These are phyloP conservation scores for Ampelomyces quisqualis DNA, from an alignment of 2,329 filamentous ascomycete genomes.

Conservation along the genomic window DNA sequence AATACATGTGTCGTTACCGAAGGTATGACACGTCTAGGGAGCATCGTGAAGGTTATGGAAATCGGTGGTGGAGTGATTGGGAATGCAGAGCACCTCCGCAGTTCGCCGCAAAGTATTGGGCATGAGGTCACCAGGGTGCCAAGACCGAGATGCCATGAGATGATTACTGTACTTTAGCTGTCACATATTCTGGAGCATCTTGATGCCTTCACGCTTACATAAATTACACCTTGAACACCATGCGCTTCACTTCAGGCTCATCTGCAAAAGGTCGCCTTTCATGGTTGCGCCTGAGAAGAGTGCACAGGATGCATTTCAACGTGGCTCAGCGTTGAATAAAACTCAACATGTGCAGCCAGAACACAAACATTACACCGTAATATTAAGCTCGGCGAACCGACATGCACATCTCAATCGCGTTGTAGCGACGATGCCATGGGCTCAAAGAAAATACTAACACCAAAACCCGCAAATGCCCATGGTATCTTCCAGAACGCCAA, in stretches of 20 bases:
- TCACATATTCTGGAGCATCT: background rate
- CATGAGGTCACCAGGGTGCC: slow-evolving; percentile 34
- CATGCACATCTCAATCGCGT: background rate
- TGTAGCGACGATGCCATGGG: background rate
- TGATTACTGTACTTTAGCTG: too few relatives aligned
- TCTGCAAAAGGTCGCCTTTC: too few relatives aligned
- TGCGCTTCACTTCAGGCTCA: too few relatives aligned
- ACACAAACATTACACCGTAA: background rate
- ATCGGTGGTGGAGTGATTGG: slow-evolving; percentile 16
- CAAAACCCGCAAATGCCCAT: slow-evolving; percentile 6
- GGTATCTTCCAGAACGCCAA: slow-evolving; percentile 22
- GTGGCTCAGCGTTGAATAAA: too few relatives aligned
- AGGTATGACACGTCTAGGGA: slow-evolving; percentile 42
- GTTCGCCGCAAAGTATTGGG: slow-evolving; percentile 27
- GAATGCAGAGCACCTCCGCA: slow-evolving; percentile 21
- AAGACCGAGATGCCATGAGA: slow-evolving; percentile 17
- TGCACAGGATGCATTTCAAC: too few relatives aligned
- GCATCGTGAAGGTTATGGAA: slow-evolving; percentile 32
- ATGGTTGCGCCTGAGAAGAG: too few relatives aligned
- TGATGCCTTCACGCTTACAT: too few relatives aligned
- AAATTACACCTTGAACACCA: too few relatives aligned
- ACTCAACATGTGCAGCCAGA: too few relatives aligned
- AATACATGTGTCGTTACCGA: slow-evolving; percentile 38
- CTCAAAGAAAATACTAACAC: background rate
- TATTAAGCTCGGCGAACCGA: background rate